Conservation (phyloP, 805 yeast species). For the Hanseniaspora lindneri region DNA sequence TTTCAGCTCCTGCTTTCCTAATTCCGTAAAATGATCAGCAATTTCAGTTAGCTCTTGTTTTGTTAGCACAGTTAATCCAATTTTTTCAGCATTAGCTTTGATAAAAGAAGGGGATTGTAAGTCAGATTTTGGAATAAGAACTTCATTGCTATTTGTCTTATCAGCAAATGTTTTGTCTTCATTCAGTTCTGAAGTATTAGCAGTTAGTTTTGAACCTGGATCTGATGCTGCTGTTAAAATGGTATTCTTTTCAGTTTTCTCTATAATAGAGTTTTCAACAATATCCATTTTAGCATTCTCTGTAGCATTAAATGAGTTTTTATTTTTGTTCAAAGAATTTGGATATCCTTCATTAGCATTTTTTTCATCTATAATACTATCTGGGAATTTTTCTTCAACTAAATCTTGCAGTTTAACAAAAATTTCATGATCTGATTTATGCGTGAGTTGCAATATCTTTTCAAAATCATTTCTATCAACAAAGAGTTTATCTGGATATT, state of each 20-base stretch:
- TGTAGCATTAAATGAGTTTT: too few relatives aligned
- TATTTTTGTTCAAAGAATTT: background rate
- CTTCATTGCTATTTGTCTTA: background rate
- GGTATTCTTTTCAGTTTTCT: background rate
- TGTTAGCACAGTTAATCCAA: slow-evolving; percentile 3
- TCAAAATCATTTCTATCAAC: background rate
- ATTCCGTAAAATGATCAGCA: slow-evolving; percentile 24
- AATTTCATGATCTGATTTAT: background rate
- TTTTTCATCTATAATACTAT: too few relatives aligned
- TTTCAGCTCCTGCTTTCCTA: slow-evolving; percentile 20
- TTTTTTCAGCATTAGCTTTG: background rate
- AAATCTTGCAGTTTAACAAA: background rate
- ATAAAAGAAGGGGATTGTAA: slow-evolving; percentile 6
- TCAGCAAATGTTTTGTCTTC: background rate
- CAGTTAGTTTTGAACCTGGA: background rate
- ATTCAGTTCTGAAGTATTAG: background rate
- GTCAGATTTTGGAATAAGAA: background rate
- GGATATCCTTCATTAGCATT: too few relatives aligned
- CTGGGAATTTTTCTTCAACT: too few relatives aligned
- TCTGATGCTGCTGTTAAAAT: background rate
- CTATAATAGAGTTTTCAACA: too few relatives aligned
- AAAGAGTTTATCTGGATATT: background rate
- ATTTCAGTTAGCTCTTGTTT: slow-evolving; percentile 18
- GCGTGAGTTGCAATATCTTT: background rate
- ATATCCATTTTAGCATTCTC: too few relatives aligned